phyloP scores from a whole-genome alignment of 768 basidiomycete species.

The Mycena haematopus region DNA sequence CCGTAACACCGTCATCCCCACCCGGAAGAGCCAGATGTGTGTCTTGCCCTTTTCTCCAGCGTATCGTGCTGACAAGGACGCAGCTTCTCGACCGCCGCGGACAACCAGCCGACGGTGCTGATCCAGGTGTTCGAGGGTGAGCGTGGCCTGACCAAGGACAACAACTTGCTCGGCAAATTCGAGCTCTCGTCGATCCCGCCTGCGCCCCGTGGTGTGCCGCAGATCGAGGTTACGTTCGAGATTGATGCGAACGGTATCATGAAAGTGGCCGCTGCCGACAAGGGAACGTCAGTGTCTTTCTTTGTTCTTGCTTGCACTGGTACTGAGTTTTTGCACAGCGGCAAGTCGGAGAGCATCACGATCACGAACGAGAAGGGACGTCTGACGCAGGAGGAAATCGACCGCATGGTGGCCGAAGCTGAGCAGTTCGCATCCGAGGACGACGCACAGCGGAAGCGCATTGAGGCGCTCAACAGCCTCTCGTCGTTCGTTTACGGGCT shows the following conservation, averaged over 20 bases:
- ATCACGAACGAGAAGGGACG: constrained; percentile 98
- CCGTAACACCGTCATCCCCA: constrained; percentile 98
- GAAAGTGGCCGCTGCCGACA: constrained; percentile 91
- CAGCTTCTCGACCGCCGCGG: constrained; percentile 82
- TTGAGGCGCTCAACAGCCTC: constrained; percentile 83
- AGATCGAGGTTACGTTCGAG: constrained; percentile 97
- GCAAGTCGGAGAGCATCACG: constrained; percentile 88
- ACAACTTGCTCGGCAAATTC: constrained; percentile 97
- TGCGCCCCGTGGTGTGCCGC: constrained; percentile 95
- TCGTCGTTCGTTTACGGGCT: constrained; percentile 86
- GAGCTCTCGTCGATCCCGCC: constrained; percentile 93
- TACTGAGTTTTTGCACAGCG: constrained; percentile 46
- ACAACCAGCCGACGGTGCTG: constrained; percentile 93
- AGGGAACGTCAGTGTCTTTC: constrained; percentile 76
- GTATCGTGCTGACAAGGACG: constrained; percentile 22
- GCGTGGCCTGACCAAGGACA: constrained; percentile 96
- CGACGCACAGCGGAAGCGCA: constrained; percentile 79
- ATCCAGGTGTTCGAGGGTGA: constrained; percentile 99
- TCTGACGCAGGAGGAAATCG: constrained; percentile 87
- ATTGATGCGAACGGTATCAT: constrained; percentile 96
- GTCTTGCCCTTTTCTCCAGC: constrained; percentile 27
- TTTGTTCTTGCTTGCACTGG: not conserved
- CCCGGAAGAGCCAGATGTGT: constrained; percentile 93
- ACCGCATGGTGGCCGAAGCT: constrained; percentile 94
- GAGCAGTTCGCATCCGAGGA: constrained; percentile 90